Conservation (phyloP, 2,329 filamentous ascomycete genomes). For the Pseudocercospora cruenta region DNA sequence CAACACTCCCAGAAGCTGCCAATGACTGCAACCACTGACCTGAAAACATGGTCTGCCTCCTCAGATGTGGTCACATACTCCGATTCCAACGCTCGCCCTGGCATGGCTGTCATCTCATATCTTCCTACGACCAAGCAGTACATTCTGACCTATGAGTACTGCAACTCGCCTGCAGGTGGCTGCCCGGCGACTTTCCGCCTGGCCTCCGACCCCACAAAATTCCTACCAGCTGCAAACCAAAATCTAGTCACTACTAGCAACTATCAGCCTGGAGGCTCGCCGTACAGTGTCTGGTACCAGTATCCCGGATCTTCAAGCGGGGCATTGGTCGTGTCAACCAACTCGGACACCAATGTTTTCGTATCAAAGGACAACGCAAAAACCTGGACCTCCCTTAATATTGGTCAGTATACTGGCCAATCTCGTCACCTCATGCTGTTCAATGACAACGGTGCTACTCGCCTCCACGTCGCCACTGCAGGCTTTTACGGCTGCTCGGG, state of each 20-base stretch:
- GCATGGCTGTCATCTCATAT: background rate
- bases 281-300: background rate
- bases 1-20: too few species aligned
- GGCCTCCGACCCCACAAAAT: background rate
- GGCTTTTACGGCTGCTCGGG: constrained; percentile 7
- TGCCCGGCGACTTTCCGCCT: background rate
- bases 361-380: background rate
- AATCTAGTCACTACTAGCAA: background rate
- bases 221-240: background rate
- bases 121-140: background rate
- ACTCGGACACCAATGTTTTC: background rate
- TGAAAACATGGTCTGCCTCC: background rate
- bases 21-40: too few species aligned
- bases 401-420: background rate
- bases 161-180: background rate
- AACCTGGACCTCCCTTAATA: background rate
- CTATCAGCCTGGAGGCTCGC: background rate
- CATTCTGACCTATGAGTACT: background rate
- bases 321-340: background rate
- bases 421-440: background rate
- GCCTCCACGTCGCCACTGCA: background rate
- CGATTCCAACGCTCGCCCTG: background rate
- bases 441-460: background rate
- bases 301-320: background rate
- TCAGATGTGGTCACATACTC: background rate